phyloP scores from a whole-genome alignment of 768 basidiomycete genomes.

The Termitomyces sp. region DNA sequence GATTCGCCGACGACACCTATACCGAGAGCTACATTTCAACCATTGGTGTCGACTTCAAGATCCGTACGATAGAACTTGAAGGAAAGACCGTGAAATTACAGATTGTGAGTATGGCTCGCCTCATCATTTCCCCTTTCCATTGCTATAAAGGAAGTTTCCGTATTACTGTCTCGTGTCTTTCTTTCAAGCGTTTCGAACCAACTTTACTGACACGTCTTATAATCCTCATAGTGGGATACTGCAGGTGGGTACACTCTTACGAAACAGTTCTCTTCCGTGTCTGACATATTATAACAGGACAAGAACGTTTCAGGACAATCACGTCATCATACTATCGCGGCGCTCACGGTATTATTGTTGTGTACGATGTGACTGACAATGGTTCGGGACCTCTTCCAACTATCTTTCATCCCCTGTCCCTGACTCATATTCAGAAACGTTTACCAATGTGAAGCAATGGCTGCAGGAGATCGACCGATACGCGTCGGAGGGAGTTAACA shows the following conservation, averaged over 20 bases:
- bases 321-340: constrained; percentile 99
- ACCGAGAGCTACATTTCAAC: constrained; percentile 97
- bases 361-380: constrained; percentile 98
- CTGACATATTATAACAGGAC: constrained; percentile 45
- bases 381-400: constrained; percentile 35
- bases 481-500: constrained; percentile 98
- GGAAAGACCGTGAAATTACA: constrained; percentile 98
- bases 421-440: constrained; percentile 63
- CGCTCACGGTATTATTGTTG: constrained; percentile 96
- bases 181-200: background rate
- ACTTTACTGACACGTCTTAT: constrained; percentile 20
- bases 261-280: constrained; percentile 4
- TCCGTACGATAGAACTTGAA: constrained; percentile 96
- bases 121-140: constrained; percentile 2
- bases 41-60: constrained; percentile 99
- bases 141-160: background rate
- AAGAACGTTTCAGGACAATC: constrained; percentile 98
- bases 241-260: constrained; percentile 52
- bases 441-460: constrained; percentile 95
- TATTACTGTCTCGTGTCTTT: background rate
- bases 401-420: background rate
- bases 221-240: constrained; percentile 82
- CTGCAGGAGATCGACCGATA: constrained; percentile 91
- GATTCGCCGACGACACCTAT: constrained; percentile 95
- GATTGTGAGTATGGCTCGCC: constrained; percentile 64